Percentiles rank a stretch among this genome's conserved stretches.
Conservation (phyloP, 2,329 filamentous ascomycete species). For the Aspergillus novoparasiticus region DNA sequence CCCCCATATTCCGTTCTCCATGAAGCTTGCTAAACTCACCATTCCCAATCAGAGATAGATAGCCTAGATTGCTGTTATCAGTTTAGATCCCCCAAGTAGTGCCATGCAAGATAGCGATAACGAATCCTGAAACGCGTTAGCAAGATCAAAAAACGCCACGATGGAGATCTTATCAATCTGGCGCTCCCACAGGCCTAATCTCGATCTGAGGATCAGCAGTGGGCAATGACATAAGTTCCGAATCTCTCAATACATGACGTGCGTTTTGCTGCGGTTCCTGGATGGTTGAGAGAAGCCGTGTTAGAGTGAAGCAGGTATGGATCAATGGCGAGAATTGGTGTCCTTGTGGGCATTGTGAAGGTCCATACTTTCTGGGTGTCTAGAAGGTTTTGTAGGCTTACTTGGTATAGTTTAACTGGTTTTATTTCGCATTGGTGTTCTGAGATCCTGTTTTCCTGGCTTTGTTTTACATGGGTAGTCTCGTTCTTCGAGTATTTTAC, state of each 20-base stretch:
- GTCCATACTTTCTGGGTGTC: too few species aligned
- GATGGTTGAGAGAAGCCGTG: not conserved
- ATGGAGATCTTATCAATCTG: conserved; percentile 2
- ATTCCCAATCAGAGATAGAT: not conserved
- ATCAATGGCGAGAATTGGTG: too few species aligned
- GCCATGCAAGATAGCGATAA: not conserved
- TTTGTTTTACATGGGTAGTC: too few species aligned
- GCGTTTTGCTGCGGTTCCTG: not conserved
- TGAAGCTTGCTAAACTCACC: not conserved
- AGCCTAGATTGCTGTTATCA: not conserved
- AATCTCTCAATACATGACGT: not conserved
- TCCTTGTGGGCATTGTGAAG: too few species aligned
- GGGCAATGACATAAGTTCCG: not conserved
- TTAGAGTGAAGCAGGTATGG: too few species aligned
- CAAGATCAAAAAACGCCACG: not conserved
- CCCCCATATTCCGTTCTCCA: not conserved
- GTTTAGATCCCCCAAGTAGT: not conserved
- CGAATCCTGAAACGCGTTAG: not conserved
- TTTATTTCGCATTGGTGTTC: too few species aligned
- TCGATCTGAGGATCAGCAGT: not conserved
- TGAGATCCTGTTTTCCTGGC: too few species aligned
- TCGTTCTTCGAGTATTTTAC: too few species aligned
- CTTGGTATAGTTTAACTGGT: too few species aligned
- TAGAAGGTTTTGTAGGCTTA: too few species aligned
- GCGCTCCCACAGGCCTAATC: not conserved